Percentiles rank a stretch among this genome's conserved stretches.
These are phyloP conservation scores for Sarcocystis neurona DNA, from an alignment of 169 alveolate genomes.

Conservation along the genomic window DNA sequence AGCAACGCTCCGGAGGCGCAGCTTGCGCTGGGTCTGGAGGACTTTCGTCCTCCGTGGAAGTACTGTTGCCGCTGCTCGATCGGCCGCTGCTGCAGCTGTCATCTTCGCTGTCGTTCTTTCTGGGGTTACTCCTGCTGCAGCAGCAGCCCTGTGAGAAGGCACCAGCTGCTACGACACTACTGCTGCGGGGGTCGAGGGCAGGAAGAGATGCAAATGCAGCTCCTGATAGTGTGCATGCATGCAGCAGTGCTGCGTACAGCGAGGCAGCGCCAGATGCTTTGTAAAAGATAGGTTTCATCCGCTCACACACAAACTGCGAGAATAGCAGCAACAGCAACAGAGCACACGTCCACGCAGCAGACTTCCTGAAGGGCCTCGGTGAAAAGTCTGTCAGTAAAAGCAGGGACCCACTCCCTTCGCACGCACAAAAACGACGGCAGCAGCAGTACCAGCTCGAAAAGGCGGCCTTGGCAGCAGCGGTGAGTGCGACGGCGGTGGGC, in stretches of 20 bases:
- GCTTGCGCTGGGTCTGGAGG: neutral
- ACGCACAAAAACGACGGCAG: no score
- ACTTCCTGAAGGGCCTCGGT: no score
- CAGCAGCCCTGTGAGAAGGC: neutral
- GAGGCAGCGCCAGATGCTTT: no score
- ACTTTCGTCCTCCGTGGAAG: neutral
- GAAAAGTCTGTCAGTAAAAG: no score
- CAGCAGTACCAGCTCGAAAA: no score
- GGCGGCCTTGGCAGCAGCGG: no score
- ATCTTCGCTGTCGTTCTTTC: neutral
- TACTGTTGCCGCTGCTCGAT: neutral
- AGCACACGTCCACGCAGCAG: no score
- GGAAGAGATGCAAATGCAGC: neutral
- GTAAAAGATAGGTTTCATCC: no score
- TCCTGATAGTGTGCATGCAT: neutral
- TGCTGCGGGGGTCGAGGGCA: slow-evolving; percentile 9
- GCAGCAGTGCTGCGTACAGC: slow-evolving; percentile 2
- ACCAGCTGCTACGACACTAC: slow-evolving; percentile 22
- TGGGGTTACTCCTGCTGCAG: neutral
- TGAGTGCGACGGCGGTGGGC: no score
- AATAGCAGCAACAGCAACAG: no score
- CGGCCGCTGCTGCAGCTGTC: neutral
- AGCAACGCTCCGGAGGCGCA: neutral
- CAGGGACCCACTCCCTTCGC: no score
- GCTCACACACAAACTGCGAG: no score